Percentiles rank a stretch among this genome's conserved stretches.
phyloP scores from a whole-genome alignment of 1,139 yeast genomes.

The Hyphopichia khmerensis region DNA sequence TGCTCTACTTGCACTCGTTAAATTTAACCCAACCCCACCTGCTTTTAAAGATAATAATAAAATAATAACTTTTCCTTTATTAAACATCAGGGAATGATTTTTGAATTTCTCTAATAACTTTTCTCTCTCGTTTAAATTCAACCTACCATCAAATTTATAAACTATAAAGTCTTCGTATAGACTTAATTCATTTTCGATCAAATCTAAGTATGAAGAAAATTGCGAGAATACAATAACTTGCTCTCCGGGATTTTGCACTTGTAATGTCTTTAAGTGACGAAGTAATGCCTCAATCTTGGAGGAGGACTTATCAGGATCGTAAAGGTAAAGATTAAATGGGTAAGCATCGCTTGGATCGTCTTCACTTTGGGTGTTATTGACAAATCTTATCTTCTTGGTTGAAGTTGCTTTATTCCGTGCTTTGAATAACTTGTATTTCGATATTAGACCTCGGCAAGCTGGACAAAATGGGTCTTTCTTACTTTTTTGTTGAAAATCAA shows the following conservation, averaged over 20 bases:
- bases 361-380: conserved; percentile 8
- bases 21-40: conserved; percentile 92
- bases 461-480: conserved; percentile 52
- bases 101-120: conserved; percentile 57
- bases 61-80: conserved; percentile 44
- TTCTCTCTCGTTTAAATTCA: conserved; percentile 66
- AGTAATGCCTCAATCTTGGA: conserved; percentile 76
- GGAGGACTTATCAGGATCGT: conserved; percentile 55
- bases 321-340: conserved; percentile 37
- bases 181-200: conserved; percentile 63
- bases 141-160: conserved; percentile 78
- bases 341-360: conserved; percentile 20
- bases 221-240: conserved; percentile 90
- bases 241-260: conserved; percentile 57
- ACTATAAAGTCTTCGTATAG: conserved; percentile 35
- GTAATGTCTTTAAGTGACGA: conserved; percentile 53
- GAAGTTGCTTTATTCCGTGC: conserved; percentile 28
- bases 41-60: conserved; percentile 80
- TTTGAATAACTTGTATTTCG: conserved; percentile 44
- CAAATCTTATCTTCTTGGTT: conserved; percentile 33
- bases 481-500: conserved; percentile 41
- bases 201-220: conserved; percentile 79
- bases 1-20: conserved; percentile 83
- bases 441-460: conserved; percentile 50
- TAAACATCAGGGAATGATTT: conserved; percentile 17